These are phyloP conservation scores for Thielaviopsis cerberus DNA, from an alignment of 2,329 filamentous ascomycete species.

Conservation along the genomic window DNA sequence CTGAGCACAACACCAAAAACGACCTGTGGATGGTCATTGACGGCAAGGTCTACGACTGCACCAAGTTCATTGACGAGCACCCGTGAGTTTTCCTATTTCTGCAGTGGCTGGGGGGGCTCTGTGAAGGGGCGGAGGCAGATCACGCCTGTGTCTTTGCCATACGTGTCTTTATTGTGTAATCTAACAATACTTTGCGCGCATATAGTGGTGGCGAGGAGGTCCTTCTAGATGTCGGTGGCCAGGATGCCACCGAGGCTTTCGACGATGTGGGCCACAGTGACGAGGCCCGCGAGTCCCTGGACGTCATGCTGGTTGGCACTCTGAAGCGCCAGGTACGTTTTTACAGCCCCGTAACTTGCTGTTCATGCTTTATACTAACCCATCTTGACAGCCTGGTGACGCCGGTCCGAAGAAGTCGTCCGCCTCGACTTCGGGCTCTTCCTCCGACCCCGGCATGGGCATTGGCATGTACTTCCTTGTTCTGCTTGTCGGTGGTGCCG, in stretches of 20 bases:
- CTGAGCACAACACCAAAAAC: conserved; percentile 80
- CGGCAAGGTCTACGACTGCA: conserved; percentile 86
- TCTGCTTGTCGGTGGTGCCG: conserved; percentile 55
- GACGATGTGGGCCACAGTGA: conserved; percentile 99
- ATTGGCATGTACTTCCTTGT: conserved; percentile 67
- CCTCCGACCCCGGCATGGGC: conserved; percentile 41
- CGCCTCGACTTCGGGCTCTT: conserved; percentile 29
- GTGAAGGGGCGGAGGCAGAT: too few relatives aligned
- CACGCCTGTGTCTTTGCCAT: not conserved
- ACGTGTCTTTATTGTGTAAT: not conserved
- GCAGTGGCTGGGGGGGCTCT: conserved; percentile 38
- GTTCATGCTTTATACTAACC: not conserved
- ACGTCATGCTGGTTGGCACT: conserved; percentile 51
- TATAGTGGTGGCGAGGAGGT: conserved; percentile 92
- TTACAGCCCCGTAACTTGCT: not conserved
- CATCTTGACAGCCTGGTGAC: conserved; percentile 48
- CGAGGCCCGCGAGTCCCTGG: conserved; percentile 87
- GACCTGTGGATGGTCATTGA: conserved; percentile 82
- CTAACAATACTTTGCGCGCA: conserved; percentile 1
- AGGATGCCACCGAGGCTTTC: conserved; percentile 94
- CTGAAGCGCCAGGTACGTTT: conserved; percentile 62
- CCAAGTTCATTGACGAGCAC: conserved; percentile 90
- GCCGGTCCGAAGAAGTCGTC: conserved; percentile 47
- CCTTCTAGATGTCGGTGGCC: conserved; percentile 82
- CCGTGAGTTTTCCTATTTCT: conserved; percentile 38